Evolutionary conservation across 2,329 filamentous ascomycete genomes (phyloP), one percentile per base, ranked within the genome.

Genomic region (Stagonosporopsis chrysanthemi): DNA sequence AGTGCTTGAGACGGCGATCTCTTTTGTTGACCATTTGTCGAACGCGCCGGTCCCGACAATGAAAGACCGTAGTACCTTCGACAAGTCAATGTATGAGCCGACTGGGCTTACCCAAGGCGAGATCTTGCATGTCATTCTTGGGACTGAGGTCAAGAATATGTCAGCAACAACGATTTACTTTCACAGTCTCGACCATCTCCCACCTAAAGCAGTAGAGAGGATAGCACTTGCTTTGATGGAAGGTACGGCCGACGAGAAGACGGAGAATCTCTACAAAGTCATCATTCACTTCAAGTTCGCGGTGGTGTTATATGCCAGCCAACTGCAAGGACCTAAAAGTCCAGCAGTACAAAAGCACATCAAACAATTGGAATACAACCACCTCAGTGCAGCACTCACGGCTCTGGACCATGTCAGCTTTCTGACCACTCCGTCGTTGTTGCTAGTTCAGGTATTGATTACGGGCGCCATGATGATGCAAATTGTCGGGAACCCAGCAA

Each of bases 381-480:
- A 75, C 40, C 52, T 73, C 8, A 66, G 61, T 23, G 70, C 71
- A 35, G 66, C 69, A 3, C 61, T 74, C 6, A 74, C 68, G 14
- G 70, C 70, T 7, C 50, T 75, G 8, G 68, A 73, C 33, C 62
- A 56, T 15, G 50, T 74, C 46, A 72, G 69, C 42, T 65, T 73
- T 38, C 48, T 74, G 45, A 67, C 60, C 7, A 52, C 62, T 7
- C 70, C 72, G 1, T 72, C 67, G 1, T 51, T 75, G 9, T 52
- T 72, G 11, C 39, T 75, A 4, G 64, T 70, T 11, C 72, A 74
- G 38, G 72, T 62, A 1, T 55, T 75, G 28, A 61, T 75, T 11
- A 69, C 70, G 7, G 72, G 71, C 66, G 67, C 68, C 31, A 64
- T 71, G 38, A 62, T 74, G 44, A 69, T 74, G 66, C 70, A 74